Conservation (phyloP, 208 protist genomes). For the Trypanosoma grayi region DNA sequence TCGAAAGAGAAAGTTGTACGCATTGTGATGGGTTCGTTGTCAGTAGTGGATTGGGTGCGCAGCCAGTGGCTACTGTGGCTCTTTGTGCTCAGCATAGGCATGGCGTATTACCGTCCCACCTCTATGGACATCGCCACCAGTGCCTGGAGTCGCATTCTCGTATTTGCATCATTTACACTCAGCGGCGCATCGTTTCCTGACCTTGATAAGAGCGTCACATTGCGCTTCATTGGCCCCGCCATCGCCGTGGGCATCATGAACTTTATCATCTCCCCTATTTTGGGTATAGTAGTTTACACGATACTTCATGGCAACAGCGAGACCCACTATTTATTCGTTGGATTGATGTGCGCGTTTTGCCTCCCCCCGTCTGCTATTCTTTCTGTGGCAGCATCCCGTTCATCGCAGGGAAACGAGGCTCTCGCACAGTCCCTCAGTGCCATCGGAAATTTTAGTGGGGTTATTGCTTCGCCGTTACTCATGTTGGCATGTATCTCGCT, state of each 20-base stretch:
- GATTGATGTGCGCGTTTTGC: constrained; percentile 27
- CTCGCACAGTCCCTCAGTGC: constrained; percentile 21
- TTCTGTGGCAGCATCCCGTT: constrained; percentile 12
- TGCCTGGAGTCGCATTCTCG: constrained; percentile 12
- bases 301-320: background rate
- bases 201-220: constrained; percentile 1
- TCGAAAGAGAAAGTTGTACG: constrained; percentile 17
- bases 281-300: constrained; percentile 16
- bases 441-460: constrained; percentile 19
- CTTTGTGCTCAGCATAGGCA: constrained; percentile 18
- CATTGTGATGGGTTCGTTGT: constrained; percentile 22
- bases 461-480: constrained; percentile 21
- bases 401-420: constrained; percentile 23
- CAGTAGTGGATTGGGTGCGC: constrained; percentile 24
- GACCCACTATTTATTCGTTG: constrained; percentile 13
- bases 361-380: constrained; percentile 25
- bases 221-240: constrained; percentile 6
- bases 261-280: constrained; percentile 19
- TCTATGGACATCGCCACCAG: constrained; percentile 7
- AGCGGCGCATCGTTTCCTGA: constrained; percentile 25
- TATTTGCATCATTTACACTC: constrained; percentile 17
- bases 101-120: constrained; percentile 24
- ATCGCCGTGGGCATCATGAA: constrained; percentile 5
- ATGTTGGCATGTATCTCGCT: constrained; percentile 18
- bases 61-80: constrained; percentile 26